These are phyloP conservation scores for Beauveria scarabaeidicola DNA, from an alignment of 2,329 filamentous ascomycete species.

Conservation along the genomic window DNA sequence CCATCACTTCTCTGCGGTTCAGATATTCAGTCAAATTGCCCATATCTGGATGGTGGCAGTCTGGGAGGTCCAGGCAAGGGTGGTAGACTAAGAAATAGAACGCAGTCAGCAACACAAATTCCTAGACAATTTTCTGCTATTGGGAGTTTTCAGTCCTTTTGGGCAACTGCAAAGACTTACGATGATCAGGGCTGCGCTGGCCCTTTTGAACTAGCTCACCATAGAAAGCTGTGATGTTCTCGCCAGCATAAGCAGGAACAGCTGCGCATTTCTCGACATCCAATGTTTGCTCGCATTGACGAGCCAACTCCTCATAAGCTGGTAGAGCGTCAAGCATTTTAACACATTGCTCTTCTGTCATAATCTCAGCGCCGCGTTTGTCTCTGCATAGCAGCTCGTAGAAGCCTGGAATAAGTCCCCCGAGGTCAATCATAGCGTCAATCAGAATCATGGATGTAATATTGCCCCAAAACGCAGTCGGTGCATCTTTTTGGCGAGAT, in stretches of 20 bases:
- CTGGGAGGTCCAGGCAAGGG: conserved; percentile 9
- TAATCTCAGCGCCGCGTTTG: conserved; percentile 11
- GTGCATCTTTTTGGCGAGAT: conserved; percentile 7
- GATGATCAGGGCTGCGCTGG: conserved; percentile 35
- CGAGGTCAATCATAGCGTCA: conserved; percentile 13
- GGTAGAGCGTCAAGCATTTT: conserved; percentile 32
- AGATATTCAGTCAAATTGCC: conserved; percentile 18
- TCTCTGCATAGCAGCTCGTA: conserved; percentile 15
- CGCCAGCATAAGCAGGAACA: neutral
- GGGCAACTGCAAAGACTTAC: conserved; percentile 25
- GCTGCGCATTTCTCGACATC: conserved; percentile 64
- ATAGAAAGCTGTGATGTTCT: conserved; percentile 23
- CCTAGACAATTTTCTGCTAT: too few species aligned
- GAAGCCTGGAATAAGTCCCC: conserved; percentile 2
- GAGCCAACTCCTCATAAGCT: conserved; percentile 32
- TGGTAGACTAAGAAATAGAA: conserved; percentile 3
- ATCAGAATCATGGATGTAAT: conserved; percentile 44
- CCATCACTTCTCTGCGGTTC: conserved; percentile 15
- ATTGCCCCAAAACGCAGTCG: conserved; percentile 42
- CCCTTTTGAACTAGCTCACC: conserved; percentile 29
- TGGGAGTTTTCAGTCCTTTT: conserved; percentile 21
- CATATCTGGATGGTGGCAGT: conserved; percentile 13
- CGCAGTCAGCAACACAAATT: neutral
- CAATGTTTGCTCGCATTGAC: conserved; percentile 76
- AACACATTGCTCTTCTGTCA: conserved; percentile 16